phyloP scores from a whole-genome alignment of 495 filamentous ascomycete genomes.

The Podospora tetraspora region DNA sequence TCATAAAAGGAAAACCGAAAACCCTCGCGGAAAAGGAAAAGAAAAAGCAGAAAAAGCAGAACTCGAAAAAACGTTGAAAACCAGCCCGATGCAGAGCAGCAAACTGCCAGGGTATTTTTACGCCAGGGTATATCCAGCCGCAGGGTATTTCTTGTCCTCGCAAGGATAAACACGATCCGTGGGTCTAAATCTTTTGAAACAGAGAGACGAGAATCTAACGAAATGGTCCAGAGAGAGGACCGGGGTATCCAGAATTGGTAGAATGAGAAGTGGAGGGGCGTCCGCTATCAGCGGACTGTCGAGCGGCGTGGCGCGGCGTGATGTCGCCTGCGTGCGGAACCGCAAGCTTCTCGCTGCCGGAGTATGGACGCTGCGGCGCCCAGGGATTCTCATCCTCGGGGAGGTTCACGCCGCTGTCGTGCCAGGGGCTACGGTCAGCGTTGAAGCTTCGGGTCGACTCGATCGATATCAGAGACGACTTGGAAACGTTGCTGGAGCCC shows the following conservation, averaged over 20 bases:
- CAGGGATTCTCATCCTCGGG: conserved; percentile 72
- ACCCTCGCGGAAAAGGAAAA: conserved; percentile 3
- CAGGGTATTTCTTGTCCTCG: conserved; percentile 43
- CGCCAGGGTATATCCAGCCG: conserved; percentile 56
- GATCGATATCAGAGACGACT: conserved; percentile 87
- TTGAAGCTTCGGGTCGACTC: conserved; percentile 80
- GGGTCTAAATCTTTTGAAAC: conserved; percentile 38
- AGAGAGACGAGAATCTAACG: conserved; percentile 56
- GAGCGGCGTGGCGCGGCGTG: conserved; percentile 73
- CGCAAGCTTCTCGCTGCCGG: conserved; percentile 57
- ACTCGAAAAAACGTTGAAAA: conserved; percentile 21
- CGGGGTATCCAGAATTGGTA: conserved; percentile 86
- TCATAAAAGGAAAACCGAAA: neutral
- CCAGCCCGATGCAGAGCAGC: conserved; percentile 59
- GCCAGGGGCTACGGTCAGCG: conserved; percentile 93
- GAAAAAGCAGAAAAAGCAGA: conserved; percentile 7
- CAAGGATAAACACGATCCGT: conserved; percentile 27
- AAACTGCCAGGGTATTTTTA: conserved; percentile 43
- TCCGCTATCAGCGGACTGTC: conserved; percentile 82
- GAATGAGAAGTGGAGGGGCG: conserved; percentile 91
- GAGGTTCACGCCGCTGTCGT: conserved; percentile 91
- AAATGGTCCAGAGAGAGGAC: conserved; percentile 72
- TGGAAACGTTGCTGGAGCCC: conserved; percentile 89
- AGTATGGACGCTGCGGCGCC: conserved; percentile 52
- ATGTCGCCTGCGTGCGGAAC: conserved; percentile 67